Evolutionary conservation across 148 eudicot genomes (phyloP).

Genomic region (Silene uniflora): DNA sequence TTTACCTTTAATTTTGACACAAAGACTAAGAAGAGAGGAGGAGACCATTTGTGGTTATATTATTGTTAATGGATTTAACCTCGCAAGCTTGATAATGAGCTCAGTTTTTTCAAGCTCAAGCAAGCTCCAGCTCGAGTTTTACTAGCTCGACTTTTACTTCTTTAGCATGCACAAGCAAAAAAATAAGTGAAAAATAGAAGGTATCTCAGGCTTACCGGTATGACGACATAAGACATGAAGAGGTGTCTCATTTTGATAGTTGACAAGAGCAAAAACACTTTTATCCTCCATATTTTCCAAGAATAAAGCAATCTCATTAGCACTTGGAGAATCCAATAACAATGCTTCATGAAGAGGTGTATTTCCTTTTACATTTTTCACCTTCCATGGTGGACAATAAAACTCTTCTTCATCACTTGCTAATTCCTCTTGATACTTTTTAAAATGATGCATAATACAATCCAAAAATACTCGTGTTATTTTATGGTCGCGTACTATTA

Average conservation of each 20-base stretch:
- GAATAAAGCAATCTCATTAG: background rate
- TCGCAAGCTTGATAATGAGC: too few species aligned
- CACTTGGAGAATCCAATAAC: background rate
- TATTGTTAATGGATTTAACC: too few species aligned
- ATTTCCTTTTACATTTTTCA: constrained; percentile 21
- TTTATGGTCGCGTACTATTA: background rate
- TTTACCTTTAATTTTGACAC: too few species aligned
- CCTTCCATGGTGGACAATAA: constrained; percentile 20
- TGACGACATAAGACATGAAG: constrained; percentile 17
- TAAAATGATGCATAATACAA: background rate
- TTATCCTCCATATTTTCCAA: background rate
- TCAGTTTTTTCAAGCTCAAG: too few species aligned
- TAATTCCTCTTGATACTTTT: background rate
- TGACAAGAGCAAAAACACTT: background rate
- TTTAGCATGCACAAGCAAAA: too few species aligned
- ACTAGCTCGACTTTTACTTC: too few species aligned
- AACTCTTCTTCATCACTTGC: constrained; percentile 2
- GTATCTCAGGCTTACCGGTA: too few species aligned
- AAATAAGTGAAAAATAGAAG: too few species aligned
- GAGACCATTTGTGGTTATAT: too few species aligned
- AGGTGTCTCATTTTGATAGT: constrained; percentile 16
- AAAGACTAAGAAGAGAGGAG: too few species aligned
- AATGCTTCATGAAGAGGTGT: constrained; percentile 20
- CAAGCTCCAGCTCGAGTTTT: too few species aligned
- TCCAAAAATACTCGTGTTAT: constrained; percentile 4